Evolutionary conservation across 371 early-diverging fungal genomes (phyloP).

Genomic region (Mortierella sp.): DNA sequence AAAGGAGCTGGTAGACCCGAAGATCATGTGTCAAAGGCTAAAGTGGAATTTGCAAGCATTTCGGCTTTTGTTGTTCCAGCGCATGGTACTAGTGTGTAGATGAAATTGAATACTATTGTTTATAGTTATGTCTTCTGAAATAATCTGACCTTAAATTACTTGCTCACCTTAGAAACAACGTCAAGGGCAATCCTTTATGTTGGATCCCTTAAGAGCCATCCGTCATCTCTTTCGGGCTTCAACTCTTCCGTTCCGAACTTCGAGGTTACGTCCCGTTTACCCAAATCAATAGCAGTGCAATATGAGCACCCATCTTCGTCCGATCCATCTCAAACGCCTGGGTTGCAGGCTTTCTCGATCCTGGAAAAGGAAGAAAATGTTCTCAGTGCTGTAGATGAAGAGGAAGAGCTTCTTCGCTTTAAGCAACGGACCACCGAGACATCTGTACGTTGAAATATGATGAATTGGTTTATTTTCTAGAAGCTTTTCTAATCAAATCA

Average conservation of each 20-base stretch:
- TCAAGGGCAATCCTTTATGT: slow-evolving; percentile 35
- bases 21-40: slow-evolving; percentile 13
- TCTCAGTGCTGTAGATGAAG: slow-evolving; percentile 68
- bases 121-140: neutral
- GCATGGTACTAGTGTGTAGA: slow-evolving; percentile 19
- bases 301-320: slow-evolving; percentile 19
- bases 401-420: slow-evolving; percentile 72
- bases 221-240: slow-evolving; percentile 28
- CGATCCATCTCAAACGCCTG: slow-evolving; percentile 24
- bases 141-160: neutral
- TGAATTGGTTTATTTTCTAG: neutral
- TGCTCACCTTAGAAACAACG: slow-evolving; percentile 15
- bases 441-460: slow-evolving; percentile 62
- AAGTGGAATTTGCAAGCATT: slow-evolving; percentile 39
- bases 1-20: slow-evolving; percentile 4
- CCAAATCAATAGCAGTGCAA: slow-evolving; percentile 20
- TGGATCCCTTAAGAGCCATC: slow-evolving; percentile 30
- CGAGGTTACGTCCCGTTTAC: slow-evolving; percentile 24
- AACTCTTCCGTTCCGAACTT: slow-evolving; percentile 26
- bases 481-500: neutral
- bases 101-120: neutral
- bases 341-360: slow-evolving; percentile 31
- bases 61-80: slow-evolving; percentile 47
- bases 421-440: slow-evolving; percentile 74
- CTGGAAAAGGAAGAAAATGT: slow-evolving; percentile 66